These are phyloP conservation scores for Rickenella mellea DNA, from an alignment of 768 basidiomycete genomes.

Conservation along the genomic window DNA sequence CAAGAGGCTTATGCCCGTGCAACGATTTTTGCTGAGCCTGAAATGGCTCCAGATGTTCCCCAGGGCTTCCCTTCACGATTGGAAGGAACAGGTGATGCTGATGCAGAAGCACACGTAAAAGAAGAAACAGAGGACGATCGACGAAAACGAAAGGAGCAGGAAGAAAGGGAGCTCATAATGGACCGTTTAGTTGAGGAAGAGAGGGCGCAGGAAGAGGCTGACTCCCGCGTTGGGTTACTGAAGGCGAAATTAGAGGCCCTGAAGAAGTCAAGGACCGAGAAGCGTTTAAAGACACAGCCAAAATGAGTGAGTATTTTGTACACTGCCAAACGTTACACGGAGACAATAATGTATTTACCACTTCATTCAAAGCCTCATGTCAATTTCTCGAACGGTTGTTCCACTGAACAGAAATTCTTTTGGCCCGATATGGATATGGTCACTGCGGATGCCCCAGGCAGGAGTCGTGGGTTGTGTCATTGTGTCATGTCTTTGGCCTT, in stretches of 20 bases:
- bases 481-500: too few relatives aligned
- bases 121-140: constrained; percentile 36
- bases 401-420: too few relatives aligned
- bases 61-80: constrained; percentile 38
- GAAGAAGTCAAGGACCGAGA: too few relatives aligned
- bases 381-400: too few relatives aligned
- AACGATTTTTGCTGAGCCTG: constrained; percentile 63
- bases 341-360: too few relatives aligned
- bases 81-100: constrained; percentile 15
- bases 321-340: too few relatives aligned
- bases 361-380: too few relatives aligned
- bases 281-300: too few relatives aligned
- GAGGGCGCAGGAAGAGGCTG: constrained; percentile 80
- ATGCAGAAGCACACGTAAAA: constrained; percentile 15
- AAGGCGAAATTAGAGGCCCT: constrained; percentile 59
- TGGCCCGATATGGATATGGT: too few relatives aligned
- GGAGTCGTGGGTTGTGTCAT: too few relatives aligned
- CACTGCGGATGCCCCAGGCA: too few relatives aligned
- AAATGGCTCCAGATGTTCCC: constrained; percentile 34
- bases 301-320: too few relatives aligned
- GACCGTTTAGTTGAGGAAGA: constrained; percentile 80
- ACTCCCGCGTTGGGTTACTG: constrained; percentile 58
- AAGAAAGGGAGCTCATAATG: constrained; percentile 79
- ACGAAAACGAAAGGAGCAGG: constrained; percentile 46
- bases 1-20: constrained; percentile 56